Conservation (phyloP, 2,329 filamentous ascomycete species). For the Penicillium sp. region DNA sequence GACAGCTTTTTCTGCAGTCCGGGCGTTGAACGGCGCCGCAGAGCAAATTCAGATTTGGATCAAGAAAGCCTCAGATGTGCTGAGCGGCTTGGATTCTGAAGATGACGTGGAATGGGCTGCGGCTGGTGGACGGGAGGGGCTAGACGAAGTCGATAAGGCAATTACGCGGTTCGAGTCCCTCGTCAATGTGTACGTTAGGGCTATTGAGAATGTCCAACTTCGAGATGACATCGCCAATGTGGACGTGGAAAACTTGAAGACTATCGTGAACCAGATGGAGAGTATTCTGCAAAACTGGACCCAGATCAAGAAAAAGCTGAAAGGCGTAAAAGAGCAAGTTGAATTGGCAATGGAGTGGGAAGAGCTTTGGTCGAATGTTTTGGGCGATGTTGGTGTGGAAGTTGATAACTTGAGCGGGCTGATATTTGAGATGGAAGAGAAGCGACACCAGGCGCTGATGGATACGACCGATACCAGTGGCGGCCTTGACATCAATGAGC, state of each 20-base stretch:
- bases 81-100: conserved; percentile 85
- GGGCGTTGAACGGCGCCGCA: conserved; percentile 78
- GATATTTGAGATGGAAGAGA: conserved; percentile 98
- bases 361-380: conserved; percentile 88
- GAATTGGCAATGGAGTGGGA: conserved; percentile 99
- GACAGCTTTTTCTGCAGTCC: conserved; percentile 78
- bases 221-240: conserved; percentile 74
- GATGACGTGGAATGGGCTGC: conserved; percentile 97
- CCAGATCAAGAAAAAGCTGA: conserved; percentile 73
- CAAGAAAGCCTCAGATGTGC: conserved; percentile 82
- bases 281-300: conserved; percentile 80
- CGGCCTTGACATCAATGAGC: conserved; percentile 75
- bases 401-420: conserved; percentile 75
- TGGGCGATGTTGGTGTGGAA: conserved; percentile 90
- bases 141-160: conserved; percentile 62
- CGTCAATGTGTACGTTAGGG: conserved; percentile 86
- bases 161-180: conserved; percentile 83
- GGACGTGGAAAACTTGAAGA: conserved; percentile 67
- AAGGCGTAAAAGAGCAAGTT: conserved; percentile 81
- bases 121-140: conserved; percentile 67
- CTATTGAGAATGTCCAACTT: conserved; percentile 87
- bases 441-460: conserved; percentile 74
- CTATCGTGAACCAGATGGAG: conserved; percentile 86
- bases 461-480: conserved; percentile 57
- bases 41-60: conserved; percentile 96